phyloP scores from a whole-genome alignment of 306 rosid genomes.

The Hippophae tibetana region DNA sequence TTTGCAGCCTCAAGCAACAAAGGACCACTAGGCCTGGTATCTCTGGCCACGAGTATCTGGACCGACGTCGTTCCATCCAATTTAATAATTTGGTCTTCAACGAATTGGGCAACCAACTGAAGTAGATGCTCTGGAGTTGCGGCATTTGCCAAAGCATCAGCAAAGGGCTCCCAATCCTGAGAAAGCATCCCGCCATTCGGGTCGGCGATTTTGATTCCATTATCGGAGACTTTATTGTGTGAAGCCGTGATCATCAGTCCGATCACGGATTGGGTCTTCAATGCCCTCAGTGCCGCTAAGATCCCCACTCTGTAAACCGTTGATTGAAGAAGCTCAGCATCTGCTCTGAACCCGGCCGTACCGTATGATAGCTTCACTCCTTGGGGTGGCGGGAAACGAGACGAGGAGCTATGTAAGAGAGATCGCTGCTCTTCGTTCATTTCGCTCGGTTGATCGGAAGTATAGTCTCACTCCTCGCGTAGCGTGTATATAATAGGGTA shows the following conservation, averaged over 20 bases:
- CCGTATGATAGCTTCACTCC: conserved; percentile 70
- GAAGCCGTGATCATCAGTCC: conserved; percentile 93
- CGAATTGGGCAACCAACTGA: conserved; percentile 57
- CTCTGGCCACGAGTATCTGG: conserved; percentile 69
- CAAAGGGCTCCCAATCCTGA: conserved; percentile 90
- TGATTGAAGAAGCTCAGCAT: conserved; percentile 58
- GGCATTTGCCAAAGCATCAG: conserved; percentile 67
- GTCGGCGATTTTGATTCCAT: conserved; percentile 84
- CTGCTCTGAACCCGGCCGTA: conserved; percentile 77
- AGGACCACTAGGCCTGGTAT: conserved; percentile 87
- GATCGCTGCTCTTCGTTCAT: conserved; percentile 58
- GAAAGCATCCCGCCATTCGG: conserved; percentile 80
- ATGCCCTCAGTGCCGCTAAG: conserved; percentile 68
- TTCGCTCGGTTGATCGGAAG: not conserved
- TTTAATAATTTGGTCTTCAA: conserved; percentile 42
- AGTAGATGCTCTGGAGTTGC: conserved; percentile 49
- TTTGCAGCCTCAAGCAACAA: conserved; percentile 78
- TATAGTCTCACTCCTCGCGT: too few species aligned
- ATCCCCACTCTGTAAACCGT: conserved; percentile 64
- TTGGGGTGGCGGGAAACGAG: conserved; percentile 49
- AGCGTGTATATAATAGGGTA: too few species aligned
- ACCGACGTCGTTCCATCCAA: conserved; percentile 35
- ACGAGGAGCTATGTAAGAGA: conserved; percentile 44
- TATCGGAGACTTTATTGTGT: conserved; percentile 73
- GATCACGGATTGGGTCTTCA: conserved; percentile 45